Evolutionary conservation across 2,329 filamentous ascomycete genomes (phyloP).

Genomic region (Erysiphe pulchra): DNA sequence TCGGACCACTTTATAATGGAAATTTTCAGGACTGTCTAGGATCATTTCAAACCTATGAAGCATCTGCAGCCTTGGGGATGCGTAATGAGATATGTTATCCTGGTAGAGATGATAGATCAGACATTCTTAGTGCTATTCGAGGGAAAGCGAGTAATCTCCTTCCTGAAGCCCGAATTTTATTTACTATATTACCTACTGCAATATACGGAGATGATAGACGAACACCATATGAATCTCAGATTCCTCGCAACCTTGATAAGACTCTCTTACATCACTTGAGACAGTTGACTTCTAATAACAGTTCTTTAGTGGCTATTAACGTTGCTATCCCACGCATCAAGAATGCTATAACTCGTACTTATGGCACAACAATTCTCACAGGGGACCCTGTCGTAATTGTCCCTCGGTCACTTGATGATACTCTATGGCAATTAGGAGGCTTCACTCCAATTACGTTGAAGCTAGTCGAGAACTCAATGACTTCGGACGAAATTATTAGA

Average conservation of each 20-base stretch:
- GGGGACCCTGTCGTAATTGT: constrained; percentile 61
- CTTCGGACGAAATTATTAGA: constrained; percentile 43
- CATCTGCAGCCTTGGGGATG: constrained; percentile 70
- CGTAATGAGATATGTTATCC: constrained; percentile 78
- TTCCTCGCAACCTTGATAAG: constrained; percentile 53
- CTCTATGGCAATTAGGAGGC: constrained; percentile 77
- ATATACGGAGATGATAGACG: constrained; percentile 60
- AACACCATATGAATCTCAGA: constrained; percentile 40
- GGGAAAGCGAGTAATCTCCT: constrained; percentile 62
- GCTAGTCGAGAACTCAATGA: constrained; percentile 51
- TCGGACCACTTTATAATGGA: constrained; percentile 75
- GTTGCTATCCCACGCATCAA: constrained; percentile 68
- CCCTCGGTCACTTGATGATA: constrained; percentile 72
- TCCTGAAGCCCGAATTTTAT: constrained; percentile 53
- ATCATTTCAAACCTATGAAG: constrained; percentile 86
- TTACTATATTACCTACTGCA: constrained; percentile 61
- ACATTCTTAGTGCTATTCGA: constrained; percentile 72
- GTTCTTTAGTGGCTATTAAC: constrained; percentile 64
- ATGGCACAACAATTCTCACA: constrained; percentile 59
- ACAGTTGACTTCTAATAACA: constrained; percentile 43
- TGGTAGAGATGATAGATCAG: constrained; percentile 72
- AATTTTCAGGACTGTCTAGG: constrained; percentile 95
- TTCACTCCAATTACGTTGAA: constrained; percentile 69
- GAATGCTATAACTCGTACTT: constrained; percentile 57
- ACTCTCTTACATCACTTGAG: constrained; percentile 41